Percentiles rank a stretch among this genome's conserved stretches.
phyloP scores from a whole-genome alignment of 805 yeast genomes.

The Myxozyma neglecta region DNA sequence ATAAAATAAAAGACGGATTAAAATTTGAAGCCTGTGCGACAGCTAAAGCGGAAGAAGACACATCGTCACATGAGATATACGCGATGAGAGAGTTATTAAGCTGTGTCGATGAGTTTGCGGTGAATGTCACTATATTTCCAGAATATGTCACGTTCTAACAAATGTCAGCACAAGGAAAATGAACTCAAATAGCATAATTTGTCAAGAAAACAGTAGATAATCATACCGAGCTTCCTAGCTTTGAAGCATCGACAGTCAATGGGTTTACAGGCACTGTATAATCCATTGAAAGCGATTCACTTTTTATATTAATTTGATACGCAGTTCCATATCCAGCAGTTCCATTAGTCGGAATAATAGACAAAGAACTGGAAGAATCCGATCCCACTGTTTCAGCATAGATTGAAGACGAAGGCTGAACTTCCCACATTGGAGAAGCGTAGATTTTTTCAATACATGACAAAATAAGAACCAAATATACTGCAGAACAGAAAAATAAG shows the following conservation, averaged over 20 bases:
- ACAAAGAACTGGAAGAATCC: constrained; percentile 4
- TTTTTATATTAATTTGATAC: constrained; percentile 10
- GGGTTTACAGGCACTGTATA: constrained; percentile 16
- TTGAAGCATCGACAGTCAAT: constrained; percentile 23
- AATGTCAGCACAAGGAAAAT: not conserved
- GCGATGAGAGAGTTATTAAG: constrained; percentile 20
- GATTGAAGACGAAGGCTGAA: constrained; percentile 1
- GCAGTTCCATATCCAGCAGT: constrained; percentile 11
- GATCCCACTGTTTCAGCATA: not conserved
- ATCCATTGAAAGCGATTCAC: constrained; percentile 3
- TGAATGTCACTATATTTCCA: constrained; percentile 16
- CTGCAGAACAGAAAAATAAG: not conserved
- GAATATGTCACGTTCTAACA: constrained; percentile 19
- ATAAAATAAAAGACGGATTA: constrained; percentile 19
- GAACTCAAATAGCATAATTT: not conserved
- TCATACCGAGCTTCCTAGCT: constrained; percentile 10
- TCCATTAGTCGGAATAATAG: constrained; percentile 10
- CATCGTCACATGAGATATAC: constrained; percentile 28
- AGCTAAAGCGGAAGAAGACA: constrained; percentile 11
- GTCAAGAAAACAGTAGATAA: not conserved
- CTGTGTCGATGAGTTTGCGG: constrained; percentile 16
- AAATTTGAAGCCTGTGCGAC: constrained; percentile 14
- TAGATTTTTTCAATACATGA: not conserved
- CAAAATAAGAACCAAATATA: not conserved
- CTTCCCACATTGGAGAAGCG: constrained; percentile 4